A percentile compares a stretch with the other conserved stretches of the same genome.
phyloP scores from a whole-genome alignment of 208 protist genomes.

The Crithidia fasciculata region DNA sequence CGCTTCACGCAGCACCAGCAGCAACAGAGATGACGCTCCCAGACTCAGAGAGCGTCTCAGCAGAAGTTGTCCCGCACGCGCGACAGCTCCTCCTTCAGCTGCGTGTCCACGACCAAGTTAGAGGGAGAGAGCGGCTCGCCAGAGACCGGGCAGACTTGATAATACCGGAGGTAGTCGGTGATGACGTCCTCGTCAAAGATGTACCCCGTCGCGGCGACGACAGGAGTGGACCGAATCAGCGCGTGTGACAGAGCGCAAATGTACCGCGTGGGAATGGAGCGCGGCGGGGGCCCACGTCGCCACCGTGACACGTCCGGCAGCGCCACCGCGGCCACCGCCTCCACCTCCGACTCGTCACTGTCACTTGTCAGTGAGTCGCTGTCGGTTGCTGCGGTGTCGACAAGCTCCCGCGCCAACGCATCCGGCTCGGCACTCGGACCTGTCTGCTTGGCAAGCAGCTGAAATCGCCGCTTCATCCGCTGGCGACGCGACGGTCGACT shows the following conservation, averaged over 20 bases:
- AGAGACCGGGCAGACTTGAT: slow-evolving; percentile 48
- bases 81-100: slow-evolving; percentile 40
- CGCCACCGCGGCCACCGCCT: not conserved
- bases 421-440: not conserved
- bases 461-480: slow-evolving; percentile 16
- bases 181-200: slow-evolving; percentile 53
- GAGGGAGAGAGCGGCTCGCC: slow-evolving; percentile 35
- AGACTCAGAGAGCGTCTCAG: slow-evolving; percentile 8
- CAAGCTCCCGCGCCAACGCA: slow-evolving; percentile 1
- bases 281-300: slow-evolving; percentile 35
- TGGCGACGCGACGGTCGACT: slow-evolving; percentile 10
- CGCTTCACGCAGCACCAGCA: too few species aligned
- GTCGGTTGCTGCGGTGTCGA: slow-evolving; percentile 3
- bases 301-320: slow-evolving; percentile 35
- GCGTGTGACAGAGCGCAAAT: slow-evolving; percentile 49
- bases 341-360: not conserved
- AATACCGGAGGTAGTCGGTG: slow-evolving; percentile 36
- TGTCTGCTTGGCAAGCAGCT: slow-evolving; percentile 4
- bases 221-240: slow-evolving; percentile 40
- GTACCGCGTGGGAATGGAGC: slow-evolving; percentile 46
- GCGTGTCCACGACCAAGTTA: slow-evolving; percentile 53
- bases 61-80: slow-evolving; percentile 48
- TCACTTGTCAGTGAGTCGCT: not conserved
- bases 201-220: slow-evolving; percentile 54
- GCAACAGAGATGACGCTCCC: too few species aligned